Percentiles rank a stretch among this genome's conserved stretches.
Conservation (phyloP, 2,329 filamentous ascomycete species). For the Stylonectria norvegica region DNA sequence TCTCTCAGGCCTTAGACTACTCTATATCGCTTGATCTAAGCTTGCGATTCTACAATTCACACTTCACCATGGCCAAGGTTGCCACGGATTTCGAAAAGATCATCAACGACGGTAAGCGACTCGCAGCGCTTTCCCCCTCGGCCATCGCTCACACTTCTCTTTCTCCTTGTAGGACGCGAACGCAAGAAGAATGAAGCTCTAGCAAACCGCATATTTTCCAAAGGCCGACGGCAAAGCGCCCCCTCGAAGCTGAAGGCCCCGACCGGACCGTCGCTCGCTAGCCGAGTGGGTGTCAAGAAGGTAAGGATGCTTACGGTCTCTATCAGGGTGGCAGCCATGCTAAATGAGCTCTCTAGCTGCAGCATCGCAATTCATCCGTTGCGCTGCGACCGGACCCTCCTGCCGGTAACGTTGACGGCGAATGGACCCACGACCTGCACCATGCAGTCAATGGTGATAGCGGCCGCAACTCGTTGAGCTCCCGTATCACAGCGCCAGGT, state of each 20-base stretch:
- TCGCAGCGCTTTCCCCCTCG: background rate
- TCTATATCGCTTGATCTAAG: background rate
- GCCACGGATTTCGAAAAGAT: constrained; percentile 54
- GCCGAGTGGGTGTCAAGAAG: constrained; percentile 71
- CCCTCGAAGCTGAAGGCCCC: constrained; percentile 46
- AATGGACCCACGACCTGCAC: constrained; percentile 72
- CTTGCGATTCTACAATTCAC: background rate
- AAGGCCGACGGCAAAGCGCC: constrained; percentile 56
- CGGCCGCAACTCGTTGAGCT: constrained; percentile 39
- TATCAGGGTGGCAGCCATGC: constrained; percentile 1
- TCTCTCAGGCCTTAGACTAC: too few species aligned
- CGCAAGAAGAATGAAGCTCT: constrained; percentile 68
- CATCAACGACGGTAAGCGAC: constrained; percentile 47
- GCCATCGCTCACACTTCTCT: constrained; percentile 3
- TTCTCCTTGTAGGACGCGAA: constrained; percentile 50
- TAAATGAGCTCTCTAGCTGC: background rate
- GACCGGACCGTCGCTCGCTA: constrained; percentile 59
- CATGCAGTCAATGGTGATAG: constrained; percentile 37
- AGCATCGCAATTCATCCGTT: constrained; percentile 24
- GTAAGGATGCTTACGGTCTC: constrained; percentile 36
- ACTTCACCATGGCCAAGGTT: constrained; percentile 39
- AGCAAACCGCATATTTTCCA: constrained; percentile 69
- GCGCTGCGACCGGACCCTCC: constrained; percentile 27
- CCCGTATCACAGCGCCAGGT: constrained; percentile 44
- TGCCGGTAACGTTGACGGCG: constrained; percentile 58